Evolutionary conservation across 2,329 filamentous ascomycete genomes (phyloP).

Genomic region (Trichoderma pleuroti): DNA sequence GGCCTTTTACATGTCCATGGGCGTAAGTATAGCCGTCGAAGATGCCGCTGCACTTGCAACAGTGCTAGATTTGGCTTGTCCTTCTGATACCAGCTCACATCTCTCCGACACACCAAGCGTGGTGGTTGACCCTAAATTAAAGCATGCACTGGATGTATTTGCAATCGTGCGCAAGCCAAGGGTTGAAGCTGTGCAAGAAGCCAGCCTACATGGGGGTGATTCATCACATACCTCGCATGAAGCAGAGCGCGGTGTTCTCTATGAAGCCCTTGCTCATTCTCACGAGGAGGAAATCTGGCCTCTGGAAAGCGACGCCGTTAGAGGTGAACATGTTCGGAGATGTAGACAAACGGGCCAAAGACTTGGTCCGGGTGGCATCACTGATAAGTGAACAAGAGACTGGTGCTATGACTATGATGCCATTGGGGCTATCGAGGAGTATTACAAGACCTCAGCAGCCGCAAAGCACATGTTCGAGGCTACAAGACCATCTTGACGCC

Average conservation of each 20-base stretch:
- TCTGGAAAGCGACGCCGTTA: neutral
- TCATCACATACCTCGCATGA: conserved; percentile 15
- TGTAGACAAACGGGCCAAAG: neutral
- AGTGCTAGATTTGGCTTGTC: conserved; percentile 18
- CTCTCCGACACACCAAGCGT: neutral
- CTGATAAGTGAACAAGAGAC: conserved; percentile 12
- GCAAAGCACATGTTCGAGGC: neutral
- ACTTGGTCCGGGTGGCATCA: conserved; percentile 6
- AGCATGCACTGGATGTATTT: conserved; percentile 15
- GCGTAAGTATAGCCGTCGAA: conserved; percentile 23
- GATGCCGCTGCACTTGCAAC: conserved; percentile 22
- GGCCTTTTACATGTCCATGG: conserved; percentile 25
- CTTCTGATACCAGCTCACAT: neutral
- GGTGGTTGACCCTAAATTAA: neutral
- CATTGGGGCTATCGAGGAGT: conserved; percentile 1
- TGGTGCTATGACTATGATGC: conserved; percentile 20
- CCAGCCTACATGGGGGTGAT: conserved; percentile 21
- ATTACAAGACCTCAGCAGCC: neutral
- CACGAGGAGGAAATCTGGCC: conserved; percentile 1
- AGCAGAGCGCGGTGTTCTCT: conserved; percentile 5
- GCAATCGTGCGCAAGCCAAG: conserved; percentile 19
- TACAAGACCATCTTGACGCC: neutral
- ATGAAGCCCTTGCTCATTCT: conserved; percentile 16
- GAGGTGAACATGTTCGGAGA: neutral
- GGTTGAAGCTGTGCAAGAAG: conserved; percentile 18